Evolutionary conservation across 208 protist genomes (phyloP), one percentile per base, ranked within the genome.

Genomic region (Jaenimonas drosophilae): DNA sequence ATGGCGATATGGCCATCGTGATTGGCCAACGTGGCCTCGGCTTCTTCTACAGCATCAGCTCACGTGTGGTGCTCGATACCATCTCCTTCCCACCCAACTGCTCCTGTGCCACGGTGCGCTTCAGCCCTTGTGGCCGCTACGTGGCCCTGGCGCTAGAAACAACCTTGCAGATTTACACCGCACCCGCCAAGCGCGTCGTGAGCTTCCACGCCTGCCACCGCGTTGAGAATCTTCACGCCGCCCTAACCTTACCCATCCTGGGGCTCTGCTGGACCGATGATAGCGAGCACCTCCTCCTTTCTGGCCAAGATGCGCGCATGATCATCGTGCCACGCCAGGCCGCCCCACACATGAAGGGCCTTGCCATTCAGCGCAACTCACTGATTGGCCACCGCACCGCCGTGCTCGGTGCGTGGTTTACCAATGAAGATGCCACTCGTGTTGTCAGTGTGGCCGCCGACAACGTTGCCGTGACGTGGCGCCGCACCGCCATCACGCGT

Each of bases 401-500:
- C 23, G 89, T 96, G 25, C 34, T 93, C 26, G 82, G 84, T 14
- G 77, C 89, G 38, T 96, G 84, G 82, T 96, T 96, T 58, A 52
- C 65, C 1, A 60, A 72, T 42, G 29, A 17, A 7, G 33, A 30
- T 1, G 58, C 45, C 31, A 62, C 34, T 36, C 54, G 64, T 1
- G 86, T 91, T 23, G 51, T 96, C 26, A 91, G 79, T 40, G 74
- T 93, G 6, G 68, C 80, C 6, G 64, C 72, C 0, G 85, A 94
- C 50, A 90, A 91, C 54, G 80, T 88, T 6, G 72, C 75, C 32
- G 74, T 88, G 24, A 69, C 54, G 27, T 96, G 89, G 86, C 64
- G 54, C 16, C 77, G 69, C 17, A 80, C 71, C 9, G 42, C 30
- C 14, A 53, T 89, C 9, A 86, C 81, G 26, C 78, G 86, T 9